Base-by-base conservation (phyloP, 2,329 filamentous ascomycete genomes). In the Cercospora zeae-maydis region DNA sequence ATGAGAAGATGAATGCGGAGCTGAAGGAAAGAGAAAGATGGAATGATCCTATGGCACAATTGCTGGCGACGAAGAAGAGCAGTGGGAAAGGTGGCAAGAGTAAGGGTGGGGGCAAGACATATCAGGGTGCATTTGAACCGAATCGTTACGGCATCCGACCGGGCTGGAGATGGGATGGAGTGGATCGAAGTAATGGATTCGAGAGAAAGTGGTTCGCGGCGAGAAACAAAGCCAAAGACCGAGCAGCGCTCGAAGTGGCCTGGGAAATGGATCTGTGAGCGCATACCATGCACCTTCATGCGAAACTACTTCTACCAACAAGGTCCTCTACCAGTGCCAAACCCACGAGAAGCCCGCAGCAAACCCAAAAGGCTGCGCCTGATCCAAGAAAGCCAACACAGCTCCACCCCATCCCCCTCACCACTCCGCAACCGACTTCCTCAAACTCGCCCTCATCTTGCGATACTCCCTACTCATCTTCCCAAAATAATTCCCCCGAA, bases 111-210 rank as follows among this genome's bases (percentile, higher is more conserved):
- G 78, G 75, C 68, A 79, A 77, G 69, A 75, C 90, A 4, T 99
- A 98, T 75, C 80, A 86, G 64, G 95, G 93, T 0, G 84, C 88
- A 0, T 90, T 89, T 61, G 84, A 90, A 72, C 95, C 95, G 49
- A 99, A 99, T 81, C 84, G 95, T 19, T 98, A 98, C 78, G 91
- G 91, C 1, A 98, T 99, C 65, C 83, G 88, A 64, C 95, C 95
- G 0, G 96, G 95, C 0, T 92, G 96, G 79, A 83, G 91, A 67
- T 99, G 95, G 95, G 95, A 99, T 81, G 95, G 96, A 5, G 95
- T 99, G 16, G 95, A 99, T 80, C 83, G 95, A 68, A 84, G 91
- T 19, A 99, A 92, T 78, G 93, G 93, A 0, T 98, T 97, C 75
- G 95, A 99, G 79, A 89, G 86, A 66, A 89, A 97, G 74, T 90